phyloP scores from a whole-genome alignment of 306 rosid species.

The Vigna radiata region DNA sequence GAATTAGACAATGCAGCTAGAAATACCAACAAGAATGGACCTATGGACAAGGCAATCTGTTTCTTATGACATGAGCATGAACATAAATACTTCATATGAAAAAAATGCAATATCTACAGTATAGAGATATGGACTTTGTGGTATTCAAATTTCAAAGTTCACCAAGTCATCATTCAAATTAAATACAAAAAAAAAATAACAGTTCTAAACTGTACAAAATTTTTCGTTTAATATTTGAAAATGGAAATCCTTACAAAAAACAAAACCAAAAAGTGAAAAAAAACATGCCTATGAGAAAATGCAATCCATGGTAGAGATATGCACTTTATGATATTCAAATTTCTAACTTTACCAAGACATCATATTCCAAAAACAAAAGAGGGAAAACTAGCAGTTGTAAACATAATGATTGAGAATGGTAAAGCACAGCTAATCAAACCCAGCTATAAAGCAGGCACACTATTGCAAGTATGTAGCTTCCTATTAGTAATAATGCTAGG shows the following conservation, averaged over 20 bases:
- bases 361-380: too few species aligned
- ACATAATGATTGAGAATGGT: too few species aligned
- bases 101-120: background rate
- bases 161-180: constrained; percentile 21
- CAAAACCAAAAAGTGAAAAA: background rate
- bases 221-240: background rate
- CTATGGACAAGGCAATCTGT: background rate
- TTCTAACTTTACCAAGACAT: too few species aligned
- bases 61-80: background rate
- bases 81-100: constrained; percentile 26
- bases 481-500: too few species aligned
- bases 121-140: background rate
- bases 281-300: background rate
- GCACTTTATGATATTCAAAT: too few species aligned
- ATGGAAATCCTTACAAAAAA: background rate
- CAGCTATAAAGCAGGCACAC: too few species aligned
- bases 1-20: constrained; percentile 41
- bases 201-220: background rate
- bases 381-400: too few species aligned
- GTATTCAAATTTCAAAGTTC: constrained; percentile 22
- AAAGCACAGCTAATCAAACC: too few species aligned
- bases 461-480: too few species aligned
- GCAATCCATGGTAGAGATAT: too few species aligned
- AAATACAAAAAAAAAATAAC: too few species aligned
- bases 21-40: constrained; percentile 37